Evolutionary conservation across 106 monocot species (phyloP), one percentile per base, ranked within the genome.

Genomic region (Dioscorea dumetorum): DNA sequence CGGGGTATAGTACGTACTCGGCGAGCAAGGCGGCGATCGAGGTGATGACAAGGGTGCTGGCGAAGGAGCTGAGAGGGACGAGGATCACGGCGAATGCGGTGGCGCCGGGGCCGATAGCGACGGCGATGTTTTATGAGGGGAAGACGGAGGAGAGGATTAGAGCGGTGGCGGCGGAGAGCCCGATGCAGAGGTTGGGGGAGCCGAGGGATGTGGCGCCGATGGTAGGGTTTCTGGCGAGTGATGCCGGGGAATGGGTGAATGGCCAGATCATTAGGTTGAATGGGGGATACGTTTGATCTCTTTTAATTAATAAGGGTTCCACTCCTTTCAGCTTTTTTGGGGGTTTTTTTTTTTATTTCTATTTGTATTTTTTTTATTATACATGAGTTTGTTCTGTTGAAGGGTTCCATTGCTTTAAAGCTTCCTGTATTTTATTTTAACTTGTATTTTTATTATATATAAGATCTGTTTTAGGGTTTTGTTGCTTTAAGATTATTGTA

Each of bases 261-360:
- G 83, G 79, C 0, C 83, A 83, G 59, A 64, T 83, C 50, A 62
- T 83, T 2, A 68, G 79, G 12, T 50, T 71, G 20, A 83, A 83
- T 22, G 83, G 83, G 20, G 79, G 83, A 23, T 67, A 62, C 20
- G 24, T 75, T 23, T 83, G 60, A 74, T 51, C 51, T 51, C 1
- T 28, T 28, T 28, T 3, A 28, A 3, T 1, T 28, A 1, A 28
- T 28, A 1, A 28, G 28, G 28, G 10, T 41, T 41, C 41, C 9
- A 41, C 6, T 10, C 3, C 5, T 41, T 28, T 3, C 1, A 28
- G 28, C 41, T 41, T 10, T 41, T 5, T 41, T 41, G 2, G 3
- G 1, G 9, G 2, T 6, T 10, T 41, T 41, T 41, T 41, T 41
- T 8, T 41, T 6, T 28, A 28, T 28, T 28, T 28, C 3, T 28